A percentile compares a stretch with the other conserved stretches of the same genome.
phyloP scores from a whole-genome alignment of 768 basidiomycete species.

The Lepiota venenata region DNA sequence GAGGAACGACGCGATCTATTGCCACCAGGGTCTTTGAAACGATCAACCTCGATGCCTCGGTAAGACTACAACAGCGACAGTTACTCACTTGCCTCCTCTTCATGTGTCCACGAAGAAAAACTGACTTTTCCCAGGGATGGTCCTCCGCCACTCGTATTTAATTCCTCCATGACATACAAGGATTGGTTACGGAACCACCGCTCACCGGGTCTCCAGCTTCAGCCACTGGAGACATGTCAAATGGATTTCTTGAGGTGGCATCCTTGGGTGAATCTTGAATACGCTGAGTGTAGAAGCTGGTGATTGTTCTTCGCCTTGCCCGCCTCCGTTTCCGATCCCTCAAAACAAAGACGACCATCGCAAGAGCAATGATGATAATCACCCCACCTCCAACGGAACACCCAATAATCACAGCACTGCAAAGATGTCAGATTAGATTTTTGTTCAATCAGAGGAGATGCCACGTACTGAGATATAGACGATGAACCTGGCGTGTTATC shows the following conservation, averaged over 20 bases:
- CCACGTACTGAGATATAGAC: constrained; percentile 1
- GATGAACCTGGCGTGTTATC: neutral
- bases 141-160: neutral
- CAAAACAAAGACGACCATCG: constrained; percentile 40
- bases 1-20: constrained; percentile 5
- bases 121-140: neutral
- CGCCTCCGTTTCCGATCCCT: constrained; percentile 31
- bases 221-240: neutral
- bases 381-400: constrained; percentile 38
- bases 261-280: neutral
- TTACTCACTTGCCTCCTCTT: constrained; percentile 1
- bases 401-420: constrained; percentile 44
- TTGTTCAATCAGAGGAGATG: neutral
- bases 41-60: neutral
- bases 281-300: neutral
- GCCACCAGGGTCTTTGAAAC: neutral
- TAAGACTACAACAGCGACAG: neutral
- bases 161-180: constrained; percentile 4
- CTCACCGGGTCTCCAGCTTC: neutral
- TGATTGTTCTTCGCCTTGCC: neutral
- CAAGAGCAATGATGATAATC: constrained; percentile 35
- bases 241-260: neutral
- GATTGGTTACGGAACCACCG: neutral
- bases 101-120: constrained; percentile 5
- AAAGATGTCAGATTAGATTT: neutral